Evolutionary conservation across 2,329 filamentous ascomycete species (phyloP), one percentile per base, ranked within the genome.

Genomic region (Sporothrix inflata): DNA sequence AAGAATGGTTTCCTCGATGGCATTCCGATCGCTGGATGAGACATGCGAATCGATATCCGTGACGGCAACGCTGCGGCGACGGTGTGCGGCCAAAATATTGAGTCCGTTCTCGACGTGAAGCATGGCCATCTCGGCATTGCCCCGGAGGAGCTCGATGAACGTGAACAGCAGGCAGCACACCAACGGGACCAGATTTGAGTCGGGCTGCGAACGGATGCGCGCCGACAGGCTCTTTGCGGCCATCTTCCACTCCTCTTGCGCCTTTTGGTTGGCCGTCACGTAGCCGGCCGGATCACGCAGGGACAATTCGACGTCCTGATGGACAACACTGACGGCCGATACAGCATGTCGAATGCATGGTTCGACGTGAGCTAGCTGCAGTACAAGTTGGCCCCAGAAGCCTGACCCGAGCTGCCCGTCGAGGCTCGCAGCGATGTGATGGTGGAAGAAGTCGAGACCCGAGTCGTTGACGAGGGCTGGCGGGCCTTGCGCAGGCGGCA

Each of bases 151-250:
- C 65, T 68, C 65, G 24, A 68, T 68, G 8, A 45, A 68, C 16
- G 65, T 51, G 11, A 68, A 68, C 45, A 68, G n/a, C 8, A 68
- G 45, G 6, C 45, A 51, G 47, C 65, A 68, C 27, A 68, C 65
- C 65, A 68, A n/a, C 12, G 65, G 65, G 6, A 68, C 65, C 42
- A 68, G 14, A 12, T 51, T 16, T 7, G 65, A 30, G 45, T 68
- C 27, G 14, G 65, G 65, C n/a, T 68, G 65, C 8, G 24, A 24
- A 2, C 30, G 65, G 16, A 68, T 68, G 21, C 65, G 65, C 7
- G 65, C 45, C 9, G 65, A 19, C 4, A 68, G 45, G 45, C 65
- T 38, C 45, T 38, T 34, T 8, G 42, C 65, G 4, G 65, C 65
- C 42, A 21, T 12, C 11, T 51, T 30, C 65, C 65, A 68, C 42